Evolutionary conservation across 179 eudicot species (phyloP), one percentile per base, ranked within the genome.

Genomic region (Gypsophila paniculata): DNA sequence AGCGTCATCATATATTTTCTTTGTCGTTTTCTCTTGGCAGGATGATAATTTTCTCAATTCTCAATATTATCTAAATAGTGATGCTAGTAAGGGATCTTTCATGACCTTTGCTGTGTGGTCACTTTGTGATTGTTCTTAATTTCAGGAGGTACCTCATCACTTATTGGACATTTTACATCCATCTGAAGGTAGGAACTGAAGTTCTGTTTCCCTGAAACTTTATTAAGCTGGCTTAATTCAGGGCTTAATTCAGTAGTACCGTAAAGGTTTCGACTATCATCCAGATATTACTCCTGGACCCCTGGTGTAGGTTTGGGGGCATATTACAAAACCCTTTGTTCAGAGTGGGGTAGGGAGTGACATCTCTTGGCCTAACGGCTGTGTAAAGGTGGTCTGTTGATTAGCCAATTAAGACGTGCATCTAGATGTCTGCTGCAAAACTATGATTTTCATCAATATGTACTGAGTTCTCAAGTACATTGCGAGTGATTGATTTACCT

Each of bases 141-240:
- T 79, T 74, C 88, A 94, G 99, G 96, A 91, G 84, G 96, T 94
- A 39, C 89, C 85, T 38, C 99, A 94, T 78, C 97, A 94, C 83
- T 82, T 94, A 85, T 65, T 94, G 77, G 99, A 94, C 84, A 88
- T 94, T 73, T 73, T 94, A 79, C 92, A 91, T 65, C 99, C 99
- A 67, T 86, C 92, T 73, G 97, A 91, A 91, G 99, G 99, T 94
- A 84, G 23, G 67, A 60, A 54, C 38, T 17, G 63, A 74, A 59
- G n/a, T 34, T 17, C 38, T 52, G 26, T 25, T 14, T 36, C 52
- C 49, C 22, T 64, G 55, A 38, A 42, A 58, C 29, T 38, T 69
- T 8, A n/a, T 49, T 58, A 53, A 36, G 14, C 61, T 39, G 61
- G 32, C 22, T 15, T 23, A 70, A 21, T 36, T 7, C 19, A 38